Evolutionary conservation across 2,329 filamentous ascomycete genomes (phyloP), one percentile per base, ranked within the genome.

Genomic region (Botrytis fabae): DNA sequence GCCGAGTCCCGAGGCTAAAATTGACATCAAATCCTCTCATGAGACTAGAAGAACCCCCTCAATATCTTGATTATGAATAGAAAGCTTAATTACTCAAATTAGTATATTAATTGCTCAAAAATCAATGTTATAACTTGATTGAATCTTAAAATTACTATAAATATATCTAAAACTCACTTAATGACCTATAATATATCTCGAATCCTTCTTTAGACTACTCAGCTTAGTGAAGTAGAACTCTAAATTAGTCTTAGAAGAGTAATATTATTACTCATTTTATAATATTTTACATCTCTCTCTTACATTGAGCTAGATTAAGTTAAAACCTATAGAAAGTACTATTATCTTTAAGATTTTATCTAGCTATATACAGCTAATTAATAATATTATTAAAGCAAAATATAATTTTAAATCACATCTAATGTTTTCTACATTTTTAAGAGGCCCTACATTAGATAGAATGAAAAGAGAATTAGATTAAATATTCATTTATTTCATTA

Each of bases 331-430:
- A 14, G 7, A 38, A 14, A 60, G 2, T 3, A 25, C 2, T 16
- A 22, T 22, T 14, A 60, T 3, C 1, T 14, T 25, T 10, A 10
- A 25, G 35, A 20, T 25, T 38, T 38, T 22, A 10, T 32, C 20
- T 9, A 16, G 18, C 20, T 35, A 60, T 6, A 35, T 12, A 12
- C 5, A 22, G 12, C 28, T 35, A 12, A 7, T 22, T 14, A 2
- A 12, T 0, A 1, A 2, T 60, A 2, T 35, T 35, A 2, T 35
- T 22, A 20, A 12, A 2, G 7, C 2, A 5, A 22, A 20, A 0
- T 22, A 22, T 14, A 22, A 0, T 6, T 25, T 35, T 0, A 10
- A 22, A 12, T 6, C 0, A 5, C 1, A 6, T 10, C 0, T 18
- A 14, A 22, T 18, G 12, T 12, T 6, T 12, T 0, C 5, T 22